Conservation (phyloP, 2,329 filamentous ascomycete species). For the Neofusicoccum cordaticola region DNA sequence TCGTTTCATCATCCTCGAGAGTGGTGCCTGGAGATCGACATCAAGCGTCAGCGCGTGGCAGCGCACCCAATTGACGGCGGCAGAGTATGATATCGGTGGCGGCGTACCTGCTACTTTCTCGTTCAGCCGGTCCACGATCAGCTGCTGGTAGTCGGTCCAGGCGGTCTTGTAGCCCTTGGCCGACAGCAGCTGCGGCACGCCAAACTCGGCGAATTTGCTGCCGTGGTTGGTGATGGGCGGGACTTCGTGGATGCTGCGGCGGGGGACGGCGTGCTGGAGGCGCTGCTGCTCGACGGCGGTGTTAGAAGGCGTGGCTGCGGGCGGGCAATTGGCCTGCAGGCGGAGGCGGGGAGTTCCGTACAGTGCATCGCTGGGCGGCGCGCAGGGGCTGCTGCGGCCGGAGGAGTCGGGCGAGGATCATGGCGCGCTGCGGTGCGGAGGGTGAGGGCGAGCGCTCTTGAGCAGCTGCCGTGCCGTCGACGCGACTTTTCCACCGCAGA, state of each 20-base stretch:
- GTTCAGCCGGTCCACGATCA: conserved; percentile 75
- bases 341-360: conserved; percentile 2
- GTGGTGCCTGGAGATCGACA: conserved; percentile 54
- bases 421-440: conserved; percentile 12
- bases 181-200: conserved; percentile 70
- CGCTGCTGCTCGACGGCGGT: background rate
- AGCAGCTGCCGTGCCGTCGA: conserved; percentile 3
- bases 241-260: conserved; percentile 40
- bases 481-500: conserved; percentile 6
- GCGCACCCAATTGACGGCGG: conserved; percentile 4
- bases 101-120: conserved; percentile 65
- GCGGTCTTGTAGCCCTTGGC: conserved; percentile 68
- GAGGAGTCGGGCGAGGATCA: conserved; percentile 11
- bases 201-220: conserved; percentile 45
- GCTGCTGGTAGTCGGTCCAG: conserved; percentile 78
- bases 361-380: conserved; percentile 29
- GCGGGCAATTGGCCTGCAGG: conserved; percentile 4
- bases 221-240: conserved; percentile 44
- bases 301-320: conserved; percentile 2
- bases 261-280: conserved; percentile 8
- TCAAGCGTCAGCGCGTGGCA: conserved; percentile 13
- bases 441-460: background rate
- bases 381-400: conserved; percentile 13
- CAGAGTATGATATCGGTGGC: background rate
- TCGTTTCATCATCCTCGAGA: conserved; percentile 59